Conservation (phyloP, 2,329 filamentous ascomycete genomes). For the Cordyceps javanica region DNA sequence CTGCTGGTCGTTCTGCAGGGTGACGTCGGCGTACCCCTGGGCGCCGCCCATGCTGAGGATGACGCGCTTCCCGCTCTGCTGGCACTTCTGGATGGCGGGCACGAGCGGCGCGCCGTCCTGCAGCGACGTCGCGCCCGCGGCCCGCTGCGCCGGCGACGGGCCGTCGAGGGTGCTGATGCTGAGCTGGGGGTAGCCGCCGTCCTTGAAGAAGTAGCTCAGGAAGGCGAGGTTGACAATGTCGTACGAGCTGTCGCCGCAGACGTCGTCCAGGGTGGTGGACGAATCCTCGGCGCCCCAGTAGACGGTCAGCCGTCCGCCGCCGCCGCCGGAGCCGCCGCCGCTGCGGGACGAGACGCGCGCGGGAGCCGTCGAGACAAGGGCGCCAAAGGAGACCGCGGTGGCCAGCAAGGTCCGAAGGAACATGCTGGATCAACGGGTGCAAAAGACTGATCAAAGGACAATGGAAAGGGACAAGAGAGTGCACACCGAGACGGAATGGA, state of each 20-base stretch:
- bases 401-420: neutral
- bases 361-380: neutral
- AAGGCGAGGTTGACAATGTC: slow-evolving; percentile 19
- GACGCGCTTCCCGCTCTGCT: slow-evolving; percentile 60
- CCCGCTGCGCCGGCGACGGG: slow-evolving; percentile 10
- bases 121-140: slow-evolving; percentile 16
- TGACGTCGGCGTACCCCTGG: slow-evolving; percentile 60
- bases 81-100: slow-evolving; percentile 45
- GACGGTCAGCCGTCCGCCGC: slow-evolving; percentile 15
- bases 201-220: slow-evolving; percentile 15
- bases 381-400: neutral
- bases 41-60: slow-evolving; percentile 64
- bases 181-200: slow-evolving; percentile 11
- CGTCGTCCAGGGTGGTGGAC: slow-evolving; percentile 15
- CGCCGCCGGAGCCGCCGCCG: slow-evolving; percentile 13
- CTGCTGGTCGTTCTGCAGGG: slow-evolving; percentile 37
- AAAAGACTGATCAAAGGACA: no score
- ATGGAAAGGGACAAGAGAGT: no score
- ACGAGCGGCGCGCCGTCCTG: slow-evolving; percentile 16
- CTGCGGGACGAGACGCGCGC: neutral
- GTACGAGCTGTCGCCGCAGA: slow-evolving; percentile 16
- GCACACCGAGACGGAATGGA: no score
- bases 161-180: neutral
- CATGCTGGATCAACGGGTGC: neutral
- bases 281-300: slow-evolving; percentile 18